Evolutionary conservation across 371 early-diverging fungal species (phyloP), one percentile per base, ranked within the genome.

Genomic region (Entomophthora muscae): DNA sequence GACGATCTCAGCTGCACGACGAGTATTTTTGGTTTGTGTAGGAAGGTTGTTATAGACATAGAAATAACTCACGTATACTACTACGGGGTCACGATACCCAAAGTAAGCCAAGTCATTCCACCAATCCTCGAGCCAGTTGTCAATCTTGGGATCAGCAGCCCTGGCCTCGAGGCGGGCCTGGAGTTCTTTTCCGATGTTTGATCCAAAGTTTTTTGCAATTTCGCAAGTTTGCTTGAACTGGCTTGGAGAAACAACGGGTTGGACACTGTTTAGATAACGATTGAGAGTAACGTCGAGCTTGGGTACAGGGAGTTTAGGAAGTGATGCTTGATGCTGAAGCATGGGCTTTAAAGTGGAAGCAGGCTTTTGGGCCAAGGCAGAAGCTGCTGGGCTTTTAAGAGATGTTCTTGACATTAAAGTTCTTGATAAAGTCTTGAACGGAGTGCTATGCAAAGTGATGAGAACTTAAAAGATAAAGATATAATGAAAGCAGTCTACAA

Each of bases 91-190:
- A 66, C 98, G 85, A 77, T 94, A 96, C 17, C 84, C 88, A 78
- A 92, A 83, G 73, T 96, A 96, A 62, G 90, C 89, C 61, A 82
- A 75, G 63, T 91, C 90, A 70, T 86, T 85, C 98, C 98, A 91
- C 95, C 95, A 95, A 66, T 92, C 91, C 70, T 88, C 89, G 67
- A 97, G 78, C 97, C 93, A 91, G 78, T 89, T 89, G 62, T 77
- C 78, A 32, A 80, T 72, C 33, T 72, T 76, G 63, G 83, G 83
- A 64, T 81, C 73, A 60, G 77, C 74, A 58, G 82, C 82, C 67
- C 75, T 80, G 63, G 85, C 86, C 32, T 81, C 60, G 51, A 96
- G 76, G 55, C 96, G 84, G 51, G 78, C 74, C 71, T 95, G 95
- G 29, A 97, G 82, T 65, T 85, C 83, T 31, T 91, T 94, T 22